Percentiles rank a stretch among this genome's conserved stretches.
Conservation (phyloP, 306 rosid species). For the Crataegus laevigata region DNA sequence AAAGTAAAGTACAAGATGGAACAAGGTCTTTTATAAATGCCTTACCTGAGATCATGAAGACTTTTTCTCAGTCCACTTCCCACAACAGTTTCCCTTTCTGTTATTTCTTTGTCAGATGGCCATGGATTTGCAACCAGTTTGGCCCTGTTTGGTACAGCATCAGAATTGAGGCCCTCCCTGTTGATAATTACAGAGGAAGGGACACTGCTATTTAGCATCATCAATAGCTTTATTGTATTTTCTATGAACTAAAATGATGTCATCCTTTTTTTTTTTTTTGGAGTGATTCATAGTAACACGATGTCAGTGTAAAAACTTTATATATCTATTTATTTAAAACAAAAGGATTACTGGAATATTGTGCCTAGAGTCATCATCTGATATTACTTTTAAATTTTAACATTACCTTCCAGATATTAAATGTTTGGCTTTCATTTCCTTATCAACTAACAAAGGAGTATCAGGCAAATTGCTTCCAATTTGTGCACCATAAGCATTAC, state of each 20-base stretch:
- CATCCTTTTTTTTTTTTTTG: neutral
- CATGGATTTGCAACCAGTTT: constrained; percentile 27
- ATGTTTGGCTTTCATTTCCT: constrained; percentile 30
- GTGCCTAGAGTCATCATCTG: constrained; percentile 19
- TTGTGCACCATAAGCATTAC: constrained; percentile 28
- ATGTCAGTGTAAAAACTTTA: constrained; percentile 6
- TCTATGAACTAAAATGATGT: neutral
- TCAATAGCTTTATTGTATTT: neutral
- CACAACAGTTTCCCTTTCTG: constrained; percentile 26
- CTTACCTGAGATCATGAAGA: constrained; percentile 39
- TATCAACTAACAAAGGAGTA: constrained; percentile 23
- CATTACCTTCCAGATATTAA: constrained; percentile 24
- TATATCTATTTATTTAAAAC: neutral
- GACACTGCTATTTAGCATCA: constrained; percentile 7
- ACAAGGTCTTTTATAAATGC: constrained; percentile 6
- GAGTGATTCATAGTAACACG: neutral
- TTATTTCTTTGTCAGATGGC: constrained; percentile 29
- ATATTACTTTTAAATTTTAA: constrained; percentile 17
- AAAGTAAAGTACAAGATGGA: constrained; percentile 9
- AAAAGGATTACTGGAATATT: constrained; percentile 7
- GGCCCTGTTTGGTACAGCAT: constrained; percentile 22
- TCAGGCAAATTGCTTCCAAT: constrained; percentile 28
- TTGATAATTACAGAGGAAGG: constrained; percentile 28
- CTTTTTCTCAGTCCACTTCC: constrained; percentile 32
- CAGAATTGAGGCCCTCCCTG: constrained; percentile 41